Conservation (phyloP, 2,329 filamentous ascomycete species). For the Stagonosporopsis vannaccii region DNA sequence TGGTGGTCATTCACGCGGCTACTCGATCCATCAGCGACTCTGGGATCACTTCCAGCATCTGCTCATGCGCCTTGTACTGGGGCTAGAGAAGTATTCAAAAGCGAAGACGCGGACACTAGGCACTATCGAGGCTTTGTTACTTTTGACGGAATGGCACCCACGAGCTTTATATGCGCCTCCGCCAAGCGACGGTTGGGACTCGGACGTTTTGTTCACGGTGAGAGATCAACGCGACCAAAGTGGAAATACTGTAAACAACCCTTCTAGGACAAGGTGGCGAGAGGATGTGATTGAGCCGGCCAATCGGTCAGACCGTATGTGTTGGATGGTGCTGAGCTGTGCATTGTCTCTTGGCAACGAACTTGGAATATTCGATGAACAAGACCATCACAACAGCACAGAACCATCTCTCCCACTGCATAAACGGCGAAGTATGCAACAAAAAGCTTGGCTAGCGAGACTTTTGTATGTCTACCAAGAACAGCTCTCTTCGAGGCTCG, state of each 20-base stretch:
- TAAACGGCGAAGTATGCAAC: neutral
- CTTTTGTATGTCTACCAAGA: neutral
- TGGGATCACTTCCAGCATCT: constrained; percentile 2
- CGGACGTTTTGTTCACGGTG: neutral
- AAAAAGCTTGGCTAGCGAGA: neutral
- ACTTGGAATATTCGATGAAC: constrained; percentile 54
- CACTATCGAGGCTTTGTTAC: neutral
- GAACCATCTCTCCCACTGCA: neutral
- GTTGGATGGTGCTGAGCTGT: constrained; percentile 63
- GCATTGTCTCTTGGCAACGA: constrained; percentile 60
- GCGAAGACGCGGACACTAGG: neutral
- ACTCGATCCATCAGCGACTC: neutral
- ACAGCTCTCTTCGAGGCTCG: neutral
- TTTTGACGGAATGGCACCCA: constrained; percentile 1
- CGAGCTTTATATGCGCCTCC: neutral
- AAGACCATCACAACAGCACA: neutral
- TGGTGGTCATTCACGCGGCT: neutral
- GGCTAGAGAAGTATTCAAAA: neutral
- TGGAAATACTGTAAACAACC: neutral
- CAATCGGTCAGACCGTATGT: constrained; percentile 59
- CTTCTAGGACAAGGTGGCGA: constrained; percentile 46
- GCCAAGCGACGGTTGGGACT: constrained; percentile 1
- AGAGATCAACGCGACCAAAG: neutral
- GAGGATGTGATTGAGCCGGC: constrained; percentile 61
- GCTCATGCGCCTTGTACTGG: constrained; percentile 1